phyloP scores from a whole-genome alignment of 1,284 basidiomycete genomes.

The Microbotryum scabiosae region DNA sequence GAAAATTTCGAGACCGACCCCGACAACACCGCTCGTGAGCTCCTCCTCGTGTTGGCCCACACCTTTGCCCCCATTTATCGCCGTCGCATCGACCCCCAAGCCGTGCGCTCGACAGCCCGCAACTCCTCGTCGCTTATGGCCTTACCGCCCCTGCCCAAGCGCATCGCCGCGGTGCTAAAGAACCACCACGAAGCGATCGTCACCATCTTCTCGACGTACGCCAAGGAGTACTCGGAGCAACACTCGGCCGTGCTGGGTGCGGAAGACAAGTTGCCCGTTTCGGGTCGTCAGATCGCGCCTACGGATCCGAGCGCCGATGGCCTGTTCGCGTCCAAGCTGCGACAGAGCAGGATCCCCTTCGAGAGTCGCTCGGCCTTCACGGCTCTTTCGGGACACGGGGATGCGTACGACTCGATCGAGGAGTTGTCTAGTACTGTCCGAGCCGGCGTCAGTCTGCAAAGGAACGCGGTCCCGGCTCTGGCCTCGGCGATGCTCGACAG shows the following conservation, averaged over 20 bases:
- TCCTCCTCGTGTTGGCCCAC: slow-evolving; percentile 52
- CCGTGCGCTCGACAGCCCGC: slow-evolving; percentile 41
- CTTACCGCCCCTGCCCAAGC: slow-evolving; percentile 47
- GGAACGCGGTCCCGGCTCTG: slow-evolving; percentile 54
- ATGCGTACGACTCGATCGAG: slow-evolving; percentile 47
- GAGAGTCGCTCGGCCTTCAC: slow-evolving; percentile 52
- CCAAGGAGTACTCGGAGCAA: slow-evolving; percentile 46
- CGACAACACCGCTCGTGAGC: slow-evolving; percentile 46
- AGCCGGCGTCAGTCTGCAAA: slow-evolving; percentile 50
- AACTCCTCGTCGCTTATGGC: slow-evolving; percentile 53
- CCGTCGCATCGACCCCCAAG: slow-evolving; percentile 44
- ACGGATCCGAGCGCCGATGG: slow-evolving; percentile 37
- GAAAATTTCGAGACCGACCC: slow-evolving; percentile 37
- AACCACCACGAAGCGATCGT: slow-evolving; percentile 50
- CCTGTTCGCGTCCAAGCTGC: slow-evolving; percentile 41
- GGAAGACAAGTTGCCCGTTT: slow-evolving; percentile 47
- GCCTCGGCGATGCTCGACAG: slow-evolving; percentile 39
- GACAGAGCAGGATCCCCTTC: slow-evolving; percentile 41
- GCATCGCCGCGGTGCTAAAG: slow-evolving; percentile 44
- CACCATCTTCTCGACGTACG: slow-evolving; percentile 51
- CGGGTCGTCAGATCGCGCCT: slow-evolving; percentile 9
- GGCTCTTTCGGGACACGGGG: slow-evolving; percentile 55
- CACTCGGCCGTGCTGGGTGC: slow-evolving; percentile 41
- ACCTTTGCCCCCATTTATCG: slow-evolving; percentile 54
- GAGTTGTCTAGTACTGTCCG: slow-evolving; percentile 52